These are phyloP conservation scores for Crithidia sp. DNA, from an alignment of 208 protist species.

Conservation along the genomic window DNA sequence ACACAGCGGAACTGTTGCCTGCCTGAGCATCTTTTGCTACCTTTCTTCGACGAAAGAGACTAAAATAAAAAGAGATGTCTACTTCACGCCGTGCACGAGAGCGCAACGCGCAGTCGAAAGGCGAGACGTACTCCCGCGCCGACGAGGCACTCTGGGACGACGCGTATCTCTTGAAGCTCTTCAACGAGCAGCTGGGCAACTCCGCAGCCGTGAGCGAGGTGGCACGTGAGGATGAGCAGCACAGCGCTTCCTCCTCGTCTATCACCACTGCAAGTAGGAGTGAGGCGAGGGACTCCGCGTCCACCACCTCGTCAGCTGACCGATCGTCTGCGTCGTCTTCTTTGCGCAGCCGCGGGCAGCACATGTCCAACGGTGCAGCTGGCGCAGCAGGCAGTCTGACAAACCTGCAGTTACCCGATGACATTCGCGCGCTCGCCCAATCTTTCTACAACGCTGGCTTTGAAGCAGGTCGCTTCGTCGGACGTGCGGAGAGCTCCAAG, in stretches of 20 bases:
- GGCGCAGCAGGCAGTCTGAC: not conserved
- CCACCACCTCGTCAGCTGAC: not conserved
- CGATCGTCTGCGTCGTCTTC: not conserved
- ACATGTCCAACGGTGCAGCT: too few relatives aligned
- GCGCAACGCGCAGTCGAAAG: conserved; percentile 21
- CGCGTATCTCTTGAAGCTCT: conserved; percentile 73
- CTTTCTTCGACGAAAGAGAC: too few relatives aligned
- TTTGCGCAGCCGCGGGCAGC: too few relatives aligned
- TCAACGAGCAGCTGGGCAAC: conserved; percentile 75
- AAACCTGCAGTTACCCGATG: conserved; percentile 32
- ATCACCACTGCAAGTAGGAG: not conserved
- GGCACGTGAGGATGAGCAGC: not conserved
- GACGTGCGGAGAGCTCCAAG: conserved; percentile 1
- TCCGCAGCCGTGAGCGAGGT: conserved; percentile 8
- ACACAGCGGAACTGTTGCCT: too few relatives aligned
- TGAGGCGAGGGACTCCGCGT: not conserved
- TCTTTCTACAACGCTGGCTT: conserved; percentile 70
- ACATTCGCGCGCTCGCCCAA: conserved; percentile 42
- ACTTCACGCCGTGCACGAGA: conserved; percentile 6
- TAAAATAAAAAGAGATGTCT: not conserved
- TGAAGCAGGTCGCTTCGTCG: conserved; percentile 50
- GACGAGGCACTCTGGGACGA: conserved; percentile 85
- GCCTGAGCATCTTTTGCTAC: too few relatives aligned
- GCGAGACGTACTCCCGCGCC: conserved; percentile 42
- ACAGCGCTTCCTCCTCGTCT: not conserved